Base-by-base conservation (phyloP, 768 basidiomycete genomes). In the Tylopilus plumbeoviolaceoides region DNA sequence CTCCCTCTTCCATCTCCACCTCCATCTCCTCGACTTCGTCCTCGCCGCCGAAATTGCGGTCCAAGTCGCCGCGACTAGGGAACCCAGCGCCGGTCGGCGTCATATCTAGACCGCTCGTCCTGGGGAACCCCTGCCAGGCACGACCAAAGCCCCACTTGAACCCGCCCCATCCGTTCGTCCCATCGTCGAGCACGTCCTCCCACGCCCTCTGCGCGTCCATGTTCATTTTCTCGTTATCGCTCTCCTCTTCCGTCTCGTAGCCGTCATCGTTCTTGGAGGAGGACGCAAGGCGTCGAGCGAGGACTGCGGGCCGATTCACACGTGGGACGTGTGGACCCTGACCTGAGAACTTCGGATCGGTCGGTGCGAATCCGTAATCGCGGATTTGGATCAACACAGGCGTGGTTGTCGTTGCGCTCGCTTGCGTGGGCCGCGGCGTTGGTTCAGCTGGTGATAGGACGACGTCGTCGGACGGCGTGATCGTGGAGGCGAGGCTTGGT, bases 291-390 rank as follows among this genome's bases (percentile, higher is more conserved):
- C 70, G 67, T 12, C 67, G 61, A 2, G 64, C 61, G 15, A 66
- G 63, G 14, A 63, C 21, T 0, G 66, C 53, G n/a, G 67, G 67
- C 23, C 72, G 71, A 44, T 73, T 75, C 3, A 67, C 58, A 4
- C 70, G 67, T 9, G 78, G 78, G 10, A 70, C 72, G 42, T 74
- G 63, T 11, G 72, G 60, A 11, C 78, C 79, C 2, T 57, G 56
- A 9, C 78, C 78, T 7, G 62, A 56, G 60, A 79, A 78, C 7
- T 79, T 73, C 15, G 62, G 67, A 63, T 81, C 80, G 6, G 66
- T 44, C 3, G 60, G 50, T 20, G 71, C 55, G 57, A 72, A 81
- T 11, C 72, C 79, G 56, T 71, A 81, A 60, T 81, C 79, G n/a
- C 78, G 75, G 25, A 81, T 77, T 49, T 73, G 73, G 60, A 78